Percentiles rank a stretch among this genome's conserved stretches.
Conservation (phyloP, 176 grass and related monocot genomes). For the Cenchrus purpureus region DNA sequence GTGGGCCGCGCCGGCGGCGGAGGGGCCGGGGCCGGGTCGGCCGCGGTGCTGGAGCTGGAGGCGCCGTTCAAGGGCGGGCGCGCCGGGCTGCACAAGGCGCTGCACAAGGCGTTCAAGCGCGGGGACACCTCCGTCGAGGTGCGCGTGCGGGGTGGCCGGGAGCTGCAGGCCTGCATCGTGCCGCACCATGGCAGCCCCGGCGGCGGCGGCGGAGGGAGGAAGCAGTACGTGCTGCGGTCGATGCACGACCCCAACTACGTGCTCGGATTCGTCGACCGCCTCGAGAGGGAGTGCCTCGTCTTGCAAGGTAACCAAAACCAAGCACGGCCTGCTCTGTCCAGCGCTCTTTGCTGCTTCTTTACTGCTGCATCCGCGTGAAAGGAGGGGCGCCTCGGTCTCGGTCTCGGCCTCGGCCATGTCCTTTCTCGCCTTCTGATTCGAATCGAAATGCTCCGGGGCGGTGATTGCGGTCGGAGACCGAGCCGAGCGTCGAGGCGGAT, state of each 20-base stretch:
- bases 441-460: neutral
- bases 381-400: neutral
- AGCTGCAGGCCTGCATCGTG: slow-evolving; percentile 71
- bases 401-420: neutral
- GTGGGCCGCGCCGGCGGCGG: slow-evolving; percentile 38
- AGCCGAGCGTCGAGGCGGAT: neutral
- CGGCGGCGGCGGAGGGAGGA: slow-evolving; percentile 10
- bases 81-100: slow-evolving; percentile 60
- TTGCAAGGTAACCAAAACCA: slow-evolving; percentile 59
- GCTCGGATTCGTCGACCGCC: slow-evolving; percentile 65
- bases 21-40: neutral
- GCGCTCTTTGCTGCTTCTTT: neutral
- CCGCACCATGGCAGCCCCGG: slow-evolving; percentile 35
- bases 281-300: slow-evolving; percentile 66
- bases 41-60: slow-evolving; percentile 42
- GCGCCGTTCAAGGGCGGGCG: slow-evolving; percentile 84
- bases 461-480: neutral
- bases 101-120: slow-evolving; percentile 80
- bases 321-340: neutral
- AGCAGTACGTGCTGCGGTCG: slow-evolving; percentile 73
- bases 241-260: slow-evolving; percentile 78
- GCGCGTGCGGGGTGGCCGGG: slow-evolving; percentile 54
- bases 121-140: slow-evolving; percentile 85
- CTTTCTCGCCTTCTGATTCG: neutral
- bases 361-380: neutral